A percentile compares a stretch with the other conserved stretches of the same genome.
Conservation (phyloP, 2,329 filamentous ascomycete genomes). For the Aspergillus alliaceus region DNA sequence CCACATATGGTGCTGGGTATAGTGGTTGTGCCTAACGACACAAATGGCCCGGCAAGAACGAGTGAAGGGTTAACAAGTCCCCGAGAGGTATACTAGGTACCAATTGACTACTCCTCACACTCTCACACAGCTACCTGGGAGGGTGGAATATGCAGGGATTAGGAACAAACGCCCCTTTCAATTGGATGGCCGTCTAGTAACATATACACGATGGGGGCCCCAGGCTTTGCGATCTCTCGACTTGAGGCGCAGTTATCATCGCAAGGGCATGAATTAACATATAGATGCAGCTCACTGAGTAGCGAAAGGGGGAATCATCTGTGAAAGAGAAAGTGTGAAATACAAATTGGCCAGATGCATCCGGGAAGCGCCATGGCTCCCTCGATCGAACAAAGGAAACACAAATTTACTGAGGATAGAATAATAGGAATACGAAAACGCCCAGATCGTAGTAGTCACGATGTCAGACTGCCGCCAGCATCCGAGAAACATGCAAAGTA, state of each 20-base stretch:
- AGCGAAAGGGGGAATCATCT: constrained; percentile 34
- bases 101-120: too few relatives aligned
- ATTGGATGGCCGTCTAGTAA: not conserved
- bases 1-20: not conserved
- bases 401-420: constrained; percentile 11
- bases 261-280: constrained; percentile 15
- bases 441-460: constrained; percentile 8
- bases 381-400: constrained; percentile 4
- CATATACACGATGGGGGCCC: constrained; percentile 1
- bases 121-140: too few relatives aligned
- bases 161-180: constrained; percentile 2
- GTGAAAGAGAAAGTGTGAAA: constrained; percentile 16
- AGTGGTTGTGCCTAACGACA: not conserved
- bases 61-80: too few relatives aligned
- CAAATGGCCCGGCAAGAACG: not conserved
- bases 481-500: constrained; percentile 10
- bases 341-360: constrained; percentile 9
- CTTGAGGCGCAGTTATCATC: not conserved
- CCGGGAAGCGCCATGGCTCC: constrained; percentile 3
- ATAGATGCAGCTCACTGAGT: constrained; percentile 13
- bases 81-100: too few relatives aligned
- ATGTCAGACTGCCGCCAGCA: constrained; percentile 8
- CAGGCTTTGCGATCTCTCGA: not conserved
- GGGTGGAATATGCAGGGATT: not conserved
- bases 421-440: constrained; percentile 7